A percentile compares a stretch with the other conserved stretches of the same genome.
Evolutionary conservation across 2,329 filamentous ascomycete species (phyloP).

Genomic region (Microcyclospora pomicola): DNA sequence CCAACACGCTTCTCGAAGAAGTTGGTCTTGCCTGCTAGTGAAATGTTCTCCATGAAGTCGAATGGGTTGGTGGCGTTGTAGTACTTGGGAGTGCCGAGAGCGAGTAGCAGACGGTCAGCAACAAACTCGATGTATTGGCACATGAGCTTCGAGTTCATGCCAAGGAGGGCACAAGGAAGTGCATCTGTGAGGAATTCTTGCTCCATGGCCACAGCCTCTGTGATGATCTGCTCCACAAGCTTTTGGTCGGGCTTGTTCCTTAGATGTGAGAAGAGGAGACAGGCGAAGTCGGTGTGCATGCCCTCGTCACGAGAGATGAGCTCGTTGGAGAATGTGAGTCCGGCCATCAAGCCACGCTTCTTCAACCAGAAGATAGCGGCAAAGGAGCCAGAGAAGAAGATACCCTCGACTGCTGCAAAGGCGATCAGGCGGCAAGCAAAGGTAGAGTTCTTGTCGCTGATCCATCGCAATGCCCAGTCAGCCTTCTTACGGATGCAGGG

Average conservation of each 20-base stretch:
- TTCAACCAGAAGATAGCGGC: constrained; percentile 99
- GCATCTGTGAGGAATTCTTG: constrained; percentile 97
- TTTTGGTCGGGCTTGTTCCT: constrained; percentile 79
- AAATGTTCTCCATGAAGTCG: constrained; percentile 99
- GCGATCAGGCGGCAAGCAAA: constrained; percentile 93
- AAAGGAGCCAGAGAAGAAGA: constrained; percentile 98
- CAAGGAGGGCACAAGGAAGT: constrained; percentile 79
- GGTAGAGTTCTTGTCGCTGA: constrained; percentile 80
- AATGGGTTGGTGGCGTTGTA: constrained; percentile 94
- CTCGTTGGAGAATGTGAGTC: constrained; percentile 98
- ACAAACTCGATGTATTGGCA: constrained; percentile 99
- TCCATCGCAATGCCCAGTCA: constrained; percentile 94
- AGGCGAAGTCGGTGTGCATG: constrained; percentile 98
- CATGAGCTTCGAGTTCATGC: constrained; percentile 96
- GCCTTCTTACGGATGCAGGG: constrained; percentile 98
- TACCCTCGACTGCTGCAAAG: constrained; percentile 95
- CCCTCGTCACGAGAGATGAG: constrained; percentile 99
- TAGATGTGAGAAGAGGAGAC: constrained; percentile 91
- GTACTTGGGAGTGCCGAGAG: constrained; percentile 85
- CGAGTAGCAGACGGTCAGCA: constrained; percentile 81
- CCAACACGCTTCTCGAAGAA: constrained; percentile 99
- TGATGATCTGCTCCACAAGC: constrained; percentile 75
- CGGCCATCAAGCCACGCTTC: constrained; percentile 98
- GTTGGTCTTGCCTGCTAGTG: constrained; percentile 97
- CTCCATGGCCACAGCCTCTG: constrained; percentile 86